phyloP scores from a whole-genome alignment of 2,329 filamentous ascomycete genomes.

The Fusarium devonianum region DNA sequence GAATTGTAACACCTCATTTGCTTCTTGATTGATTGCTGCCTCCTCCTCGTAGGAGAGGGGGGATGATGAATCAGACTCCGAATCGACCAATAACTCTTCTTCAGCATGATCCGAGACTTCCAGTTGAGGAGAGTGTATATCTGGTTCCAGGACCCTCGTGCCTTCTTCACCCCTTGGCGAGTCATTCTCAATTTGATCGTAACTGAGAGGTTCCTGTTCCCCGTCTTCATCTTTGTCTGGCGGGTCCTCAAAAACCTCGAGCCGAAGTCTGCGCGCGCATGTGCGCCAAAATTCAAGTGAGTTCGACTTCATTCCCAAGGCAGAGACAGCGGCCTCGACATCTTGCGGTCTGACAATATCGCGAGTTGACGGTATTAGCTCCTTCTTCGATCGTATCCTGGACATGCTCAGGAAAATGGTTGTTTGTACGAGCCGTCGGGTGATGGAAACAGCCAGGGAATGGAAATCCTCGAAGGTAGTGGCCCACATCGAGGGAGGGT shows the following conservation, averaged over 20 bases:
- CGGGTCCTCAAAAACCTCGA: constrained; percentile 55
- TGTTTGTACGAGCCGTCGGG: constrained; percentile 73
- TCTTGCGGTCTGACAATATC: constrained; percentile 53
- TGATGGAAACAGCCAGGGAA: constrained; percentile 70
- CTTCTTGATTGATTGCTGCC: constrained; percentile 47
- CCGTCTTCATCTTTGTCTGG: constrained; percentile 30
- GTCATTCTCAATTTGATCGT: constrained; percentile 27
- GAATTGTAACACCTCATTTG: constrained; percentile 52
- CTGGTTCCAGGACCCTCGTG: background rate
- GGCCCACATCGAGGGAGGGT: constrained; percentile 73
- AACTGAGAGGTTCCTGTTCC: constrained; percentile 31
- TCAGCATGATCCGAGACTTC: constrained; percentile 6
- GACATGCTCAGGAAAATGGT: constrained; percentile 75
- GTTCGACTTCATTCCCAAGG: constrained; percentile 53
- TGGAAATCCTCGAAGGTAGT: constrained; percentile 82
- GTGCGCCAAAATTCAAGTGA: constrained; percentile 55
- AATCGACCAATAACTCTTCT: constrained; percentile 21
- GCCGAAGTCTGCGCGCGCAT: constrained; percentile 57
- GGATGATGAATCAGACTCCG: constrained; percentile 24
- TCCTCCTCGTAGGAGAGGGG: constrained; percentile 40
- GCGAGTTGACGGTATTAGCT: constrained; percentile 41
- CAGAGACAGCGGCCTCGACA: constrained; percentile 57
- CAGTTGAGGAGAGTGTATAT: background rate
- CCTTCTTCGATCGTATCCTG: constrained; percentile 63
- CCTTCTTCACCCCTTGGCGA: constrained; percentile 22